Conservation (phyloP, 106 monocot species). For the Apostasia ramifera region DNA sequence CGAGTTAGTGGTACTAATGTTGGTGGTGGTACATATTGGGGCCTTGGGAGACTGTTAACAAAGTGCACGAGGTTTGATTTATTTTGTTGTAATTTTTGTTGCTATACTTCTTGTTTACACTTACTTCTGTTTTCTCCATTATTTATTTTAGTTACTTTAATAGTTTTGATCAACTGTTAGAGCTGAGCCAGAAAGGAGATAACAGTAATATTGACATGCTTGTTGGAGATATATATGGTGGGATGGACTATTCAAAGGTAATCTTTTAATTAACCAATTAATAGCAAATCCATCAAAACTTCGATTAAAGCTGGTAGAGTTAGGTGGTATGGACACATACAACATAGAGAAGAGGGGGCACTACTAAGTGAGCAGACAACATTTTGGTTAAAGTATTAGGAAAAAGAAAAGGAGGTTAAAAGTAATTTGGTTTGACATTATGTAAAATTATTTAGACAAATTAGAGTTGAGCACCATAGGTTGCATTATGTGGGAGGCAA, state of each 20-base stretch:
- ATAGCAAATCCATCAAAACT: no score
- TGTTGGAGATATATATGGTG: conserved; percentile 99
- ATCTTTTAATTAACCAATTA: neutral
- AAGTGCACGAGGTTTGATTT: conserved; percentile 83
- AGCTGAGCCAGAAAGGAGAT: conserved; percentile 95
- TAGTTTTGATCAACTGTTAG: conserved; percentile 97
- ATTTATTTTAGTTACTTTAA: conserved; percentile 10
- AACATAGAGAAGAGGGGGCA: no score
- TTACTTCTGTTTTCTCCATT: neutral
- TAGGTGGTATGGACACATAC: no score
- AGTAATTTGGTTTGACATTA: no score
- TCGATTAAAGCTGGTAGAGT: no score
- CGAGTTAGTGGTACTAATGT: conserved; percentile 99
- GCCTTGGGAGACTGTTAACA: conserved; percentile 85
- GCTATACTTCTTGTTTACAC: neutral
- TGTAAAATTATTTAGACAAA: no score
- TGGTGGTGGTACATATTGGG: conserved; percentile 99
- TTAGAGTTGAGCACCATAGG: no score
- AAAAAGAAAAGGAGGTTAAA: no score
- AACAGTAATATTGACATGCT: conserved; percentile 95
- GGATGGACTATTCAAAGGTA: conserved; percentile 95
- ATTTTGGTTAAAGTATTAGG: no score
- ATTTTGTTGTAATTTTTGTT: neutral
- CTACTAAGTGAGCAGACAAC: no score
- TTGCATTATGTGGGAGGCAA: no score